Conservation (phyloP, 2,329 filamentous ascomycete genomes). For the Penicillium sumatraense region DNA sequence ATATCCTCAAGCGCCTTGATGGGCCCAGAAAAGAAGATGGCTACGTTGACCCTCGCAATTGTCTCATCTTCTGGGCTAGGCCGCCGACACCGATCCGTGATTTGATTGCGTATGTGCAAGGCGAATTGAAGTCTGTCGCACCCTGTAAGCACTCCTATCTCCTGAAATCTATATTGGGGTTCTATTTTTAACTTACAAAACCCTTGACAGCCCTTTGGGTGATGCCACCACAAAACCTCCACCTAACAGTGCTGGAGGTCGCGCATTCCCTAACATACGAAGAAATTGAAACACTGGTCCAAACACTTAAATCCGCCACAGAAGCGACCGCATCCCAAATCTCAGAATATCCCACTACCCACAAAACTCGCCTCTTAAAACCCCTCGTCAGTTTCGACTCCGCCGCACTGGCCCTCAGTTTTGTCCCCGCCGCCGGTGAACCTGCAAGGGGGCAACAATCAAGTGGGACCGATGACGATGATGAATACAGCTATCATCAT, state of each 20-base stretch:
- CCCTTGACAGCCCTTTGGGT: constrained; percentile 71
- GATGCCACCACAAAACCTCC: constrained; percentile 79
- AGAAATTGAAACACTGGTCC: constrained; percentile 69
- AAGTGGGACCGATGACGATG: constrained; percentile 61
- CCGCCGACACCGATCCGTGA: constrained; percentile 71
- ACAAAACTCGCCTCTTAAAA: constrained; percentile 76
- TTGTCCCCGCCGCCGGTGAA: constrained; percentile 77
- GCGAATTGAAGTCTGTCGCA: constrained; percentile 63
- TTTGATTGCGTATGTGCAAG: constrained; percentile 70
- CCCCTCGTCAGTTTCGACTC: constrained; percentile 83
- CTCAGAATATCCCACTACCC: constrained; percentile 65
- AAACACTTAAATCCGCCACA: constrained; percentile 48
- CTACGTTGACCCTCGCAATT: constrained; percentile 75
- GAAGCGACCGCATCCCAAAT: constrained; percentile 46
- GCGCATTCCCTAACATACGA: constrained; percentile 75
- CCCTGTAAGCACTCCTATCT: constrained; percentile 65
- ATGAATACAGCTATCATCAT: constrained; percentile 84
- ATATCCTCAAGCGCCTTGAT: constrained; percentile 71
- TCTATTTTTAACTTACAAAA: background rate
- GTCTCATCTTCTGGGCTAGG: constrained; percentile 84
- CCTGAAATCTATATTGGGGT: background rate
- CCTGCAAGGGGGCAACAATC: constrained; percentile 37
- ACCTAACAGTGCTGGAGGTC: constrained; percentile 81
- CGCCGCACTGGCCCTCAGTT: constrained; percentile 81
- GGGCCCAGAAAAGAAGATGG: constrained; percentile 67